Evolutionary conservation across 805 yeast genomes (phyloP).

Genomic region (Lachancea dasiensis): DNA sequence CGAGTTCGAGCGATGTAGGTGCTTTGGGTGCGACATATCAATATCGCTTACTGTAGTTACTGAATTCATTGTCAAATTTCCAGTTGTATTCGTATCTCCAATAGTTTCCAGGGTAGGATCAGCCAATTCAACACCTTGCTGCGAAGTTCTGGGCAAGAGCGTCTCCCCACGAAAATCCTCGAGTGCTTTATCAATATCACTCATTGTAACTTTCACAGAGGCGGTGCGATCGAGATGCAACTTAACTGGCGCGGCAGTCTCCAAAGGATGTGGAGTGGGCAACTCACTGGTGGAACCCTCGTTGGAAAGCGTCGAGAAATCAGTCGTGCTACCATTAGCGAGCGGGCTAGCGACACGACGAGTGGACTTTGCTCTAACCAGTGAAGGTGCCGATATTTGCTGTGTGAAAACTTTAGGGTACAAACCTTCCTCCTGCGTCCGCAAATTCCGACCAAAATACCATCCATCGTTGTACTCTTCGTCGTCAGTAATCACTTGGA

Average conservation of each 20-base stretch:
- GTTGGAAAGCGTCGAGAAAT: constrained; percentile 15
- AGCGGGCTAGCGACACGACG: constrained; percentile 40
- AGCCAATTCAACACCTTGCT: constrained; percentile 1
- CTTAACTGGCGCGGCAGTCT: constrained; percentile 19
- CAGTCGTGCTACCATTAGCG: constrained; percentile 17
- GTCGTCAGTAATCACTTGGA: constrained; percentile 89
- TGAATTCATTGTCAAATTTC: constrained; percentile 6
- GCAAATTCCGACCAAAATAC: constrained; percentile 82
- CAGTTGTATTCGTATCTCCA: background rate
- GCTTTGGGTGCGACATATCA: constrained; percentile 14
- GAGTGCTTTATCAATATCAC: constrained; percentile 68
- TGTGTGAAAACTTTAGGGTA: constrained; percentile 89
- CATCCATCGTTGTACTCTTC: constrained; percentile 94
- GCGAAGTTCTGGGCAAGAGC: constrained; percentile 1
- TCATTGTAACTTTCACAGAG: constrained; percentile 50
- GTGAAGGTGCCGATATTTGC: constrained; percentile 38
- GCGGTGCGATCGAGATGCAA: constrained; percentile 27
- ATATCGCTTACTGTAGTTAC: constrained; percentile 3
- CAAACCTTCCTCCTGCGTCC: constrained; percentile 71
- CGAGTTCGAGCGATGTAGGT: constrained; percentile 6
- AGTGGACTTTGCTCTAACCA: constrained; percentile 51
- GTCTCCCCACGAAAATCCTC: constrained; percentile 47
- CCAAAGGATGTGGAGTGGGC: constrained; percentile 25
- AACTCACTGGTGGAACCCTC: constrained; percentile 22
- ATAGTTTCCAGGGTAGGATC: too few species aligned